Base-by-base conservation (phyloP, 176 grass and related monocot genomes). In the Oryza australiensis region DNA sequence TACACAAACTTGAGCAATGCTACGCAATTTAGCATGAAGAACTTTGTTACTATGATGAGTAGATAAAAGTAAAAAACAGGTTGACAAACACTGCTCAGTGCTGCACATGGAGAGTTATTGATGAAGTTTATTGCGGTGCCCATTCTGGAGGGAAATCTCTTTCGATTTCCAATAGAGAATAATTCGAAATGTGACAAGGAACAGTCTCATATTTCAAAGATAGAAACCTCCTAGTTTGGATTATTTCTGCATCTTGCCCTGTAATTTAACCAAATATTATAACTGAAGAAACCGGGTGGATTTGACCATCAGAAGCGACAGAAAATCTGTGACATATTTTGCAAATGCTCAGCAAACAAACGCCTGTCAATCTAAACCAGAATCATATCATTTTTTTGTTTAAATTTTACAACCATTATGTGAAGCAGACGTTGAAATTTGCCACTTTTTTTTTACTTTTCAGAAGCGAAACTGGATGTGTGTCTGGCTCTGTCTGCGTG, bases 91-190 rank as follows among this genome's bases (percentile, higher is more conserved):
- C 10, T 40, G 63, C 27, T 37, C 35, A 37, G 35, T 24, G 33
- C 28, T 55, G 64, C 87, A 85, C 82, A 57, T 76, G 87, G 24
- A 81, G 65, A 81, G 87, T 89, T 18, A 42, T 27, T 84, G 77
- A 64, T 11, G 77, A 55, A 18, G 82, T 85, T 89, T 85, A 89
- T 85, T 85, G 82, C 73, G 7, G 10, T 45, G 77, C 26, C 26
- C 22, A 51, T n/a, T 89, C 80, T 42, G 72, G 72, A 81, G 77
- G 87, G 75, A 76, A 76, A 15, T 27, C 29, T 12, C 14, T 77
- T 85, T 41, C 77, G 76, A 57, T 72, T 66, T 70, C 26, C 32
- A 43, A 32, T 37, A 42, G 3, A 12, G n/a, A n/a, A n/a, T 38
- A 35, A 35, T 68, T 42, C 2, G 7, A 29, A 55, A 12, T 7